Evolutionary conservation across 768 basidiomycete genomes (phyloP), one percentile per base, ranked within the genome.

Genomic region (Kwoniella heveanensis): DNA sequence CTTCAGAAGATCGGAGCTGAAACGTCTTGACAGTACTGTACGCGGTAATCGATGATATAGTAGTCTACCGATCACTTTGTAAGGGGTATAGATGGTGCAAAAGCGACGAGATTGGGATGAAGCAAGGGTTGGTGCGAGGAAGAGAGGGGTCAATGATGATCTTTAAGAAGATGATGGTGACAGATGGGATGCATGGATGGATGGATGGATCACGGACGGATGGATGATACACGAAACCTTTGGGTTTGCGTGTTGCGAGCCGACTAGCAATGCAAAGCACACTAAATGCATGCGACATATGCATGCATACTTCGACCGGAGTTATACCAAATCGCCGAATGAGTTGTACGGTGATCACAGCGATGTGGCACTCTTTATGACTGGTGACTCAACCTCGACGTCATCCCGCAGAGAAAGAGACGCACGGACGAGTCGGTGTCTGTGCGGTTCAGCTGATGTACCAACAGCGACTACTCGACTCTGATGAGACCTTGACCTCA

Each of bases 311-410:
- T 22, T 50, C 49, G 21, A 13, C 13, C 51, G 51, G 51, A 25
- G 29, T 52, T 52, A 52, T 52, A 3, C 30, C 51, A 52, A 52
- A 52, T 25, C 51, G 51, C 51, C 51, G 51, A 29, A 7, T 27
- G 2, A 19, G 24, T 21, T 27, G 30, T 10, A 10, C 10, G 19
- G 10, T 44, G 10, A 3, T 44, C 10, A 19, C 4, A 9, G 15
- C 8, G 10, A 17, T 44, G 39, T 44, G 39, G 39, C 39, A 44
- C 39, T 44, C 3, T 44, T 9, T 19, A 9, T 9, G 32, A 6
- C 5, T 32, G 5, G 7, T 19, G 8, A 44, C 10, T 44, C 39
- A 44, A 44, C 39, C n/a, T 19, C 39, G 39, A 44, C 39, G 39
- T 44, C 39, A 44, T 44, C 9, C 39, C 3, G 3, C 6, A 17